Evolutionary conservation across 2,329 filamentous ascomycete genomes (phyloP).

Genomic region (Sporothrix inflata): DNA sequence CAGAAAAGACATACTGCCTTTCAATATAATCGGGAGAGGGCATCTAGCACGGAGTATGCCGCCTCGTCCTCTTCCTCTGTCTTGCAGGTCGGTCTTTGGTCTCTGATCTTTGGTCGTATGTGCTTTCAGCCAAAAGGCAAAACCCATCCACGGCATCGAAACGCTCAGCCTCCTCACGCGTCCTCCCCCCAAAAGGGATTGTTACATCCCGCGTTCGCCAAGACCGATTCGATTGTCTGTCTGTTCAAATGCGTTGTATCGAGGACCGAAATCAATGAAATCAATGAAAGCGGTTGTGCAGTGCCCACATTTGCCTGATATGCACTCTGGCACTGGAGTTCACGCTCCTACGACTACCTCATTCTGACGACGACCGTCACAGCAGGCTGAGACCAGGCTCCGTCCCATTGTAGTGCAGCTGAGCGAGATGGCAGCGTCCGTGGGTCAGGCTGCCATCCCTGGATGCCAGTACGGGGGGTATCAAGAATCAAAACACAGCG

Average conservation of each 20-base stretch:
- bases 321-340: not conserved
- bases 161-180: constrained; percentile 26
- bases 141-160: constrained; percentile 6
- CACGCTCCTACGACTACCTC: not conserved
- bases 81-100: not conserved
- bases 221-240: constrained; percentile 14
- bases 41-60: not conserved
- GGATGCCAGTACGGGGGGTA: not conserved
- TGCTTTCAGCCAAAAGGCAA: constrained; percentile 17
- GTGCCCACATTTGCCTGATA: not conserved
- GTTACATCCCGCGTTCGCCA: constrained; percentile 33
- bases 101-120: not conserved
- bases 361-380: not conserved
- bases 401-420: not conserved
- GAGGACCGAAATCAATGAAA: not conserved
- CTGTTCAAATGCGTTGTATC: not conserved
- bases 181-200: constrained; percentile 24
- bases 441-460: not conserved
- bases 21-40: not conserved
- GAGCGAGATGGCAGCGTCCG: not conserved
- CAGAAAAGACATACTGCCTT: not conserved
- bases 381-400: not conserved
- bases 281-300: not conserved
- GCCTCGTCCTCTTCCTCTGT: not conserved
- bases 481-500: not conserved